Conservation (phyloP, 345 rosid genomes). For the Streptanthus diversifolius region DNA sequence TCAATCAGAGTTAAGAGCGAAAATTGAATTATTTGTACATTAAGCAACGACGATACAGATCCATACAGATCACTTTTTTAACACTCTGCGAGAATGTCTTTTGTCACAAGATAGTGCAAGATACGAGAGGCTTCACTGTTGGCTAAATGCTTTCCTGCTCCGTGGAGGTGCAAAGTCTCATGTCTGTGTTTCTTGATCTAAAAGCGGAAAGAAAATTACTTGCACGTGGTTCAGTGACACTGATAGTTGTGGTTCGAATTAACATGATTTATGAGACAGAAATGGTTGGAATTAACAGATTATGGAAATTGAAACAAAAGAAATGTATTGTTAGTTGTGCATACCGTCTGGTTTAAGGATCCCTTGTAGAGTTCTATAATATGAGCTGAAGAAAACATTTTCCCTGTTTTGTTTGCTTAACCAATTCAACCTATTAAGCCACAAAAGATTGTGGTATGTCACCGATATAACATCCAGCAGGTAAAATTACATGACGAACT, state of each 20-base stretch:
- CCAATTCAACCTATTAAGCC: conserved; percentile 70
- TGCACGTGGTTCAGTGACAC: background rate
- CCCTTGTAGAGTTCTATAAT: conserved; percentile 90
- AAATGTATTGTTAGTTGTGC: conserved; percentile 24
- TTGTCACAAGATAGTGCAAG: conserved; percentile 75
- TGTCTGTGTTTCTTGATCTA: conserved; percentile 87
- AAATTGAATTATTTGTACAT: conserved; percentile 42
- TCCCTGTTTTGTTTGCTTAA: conserved; percentile 57
- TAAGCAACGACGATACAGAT: conserved; percentile 79
- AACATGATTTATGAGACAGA: background rate
- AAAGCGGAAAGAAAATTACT: conserved; percentile 4
- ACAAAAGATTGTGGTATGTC: background rate
- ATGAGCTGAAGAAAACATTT: conserved; percentile 79
- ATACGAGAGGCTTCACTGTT: conserved; percentile 84
- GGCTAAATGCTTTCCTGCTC: conserved; percentile 77
- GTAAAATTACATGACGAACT: background rate
- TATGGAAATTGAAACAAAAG: background rate
- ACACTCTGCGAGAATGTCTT: conserved; percentile 75
- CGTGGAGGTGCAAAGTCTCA: conserved; percentile 74
- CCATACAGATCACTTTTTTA: conserved; percentile 89
- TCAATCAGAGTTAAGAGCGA: background rate
- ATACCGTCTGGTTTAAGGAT: conserved; percentile 73
- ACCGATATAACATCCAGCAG: conserved; percentile 4
- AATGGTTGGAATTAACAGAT: background rate
- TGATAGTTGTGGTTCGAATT: background rate